Evolutionary conservation across 805 yeast species (phyloP).

Genomic region (Zygosaccharomyces rouxii): DNA sequence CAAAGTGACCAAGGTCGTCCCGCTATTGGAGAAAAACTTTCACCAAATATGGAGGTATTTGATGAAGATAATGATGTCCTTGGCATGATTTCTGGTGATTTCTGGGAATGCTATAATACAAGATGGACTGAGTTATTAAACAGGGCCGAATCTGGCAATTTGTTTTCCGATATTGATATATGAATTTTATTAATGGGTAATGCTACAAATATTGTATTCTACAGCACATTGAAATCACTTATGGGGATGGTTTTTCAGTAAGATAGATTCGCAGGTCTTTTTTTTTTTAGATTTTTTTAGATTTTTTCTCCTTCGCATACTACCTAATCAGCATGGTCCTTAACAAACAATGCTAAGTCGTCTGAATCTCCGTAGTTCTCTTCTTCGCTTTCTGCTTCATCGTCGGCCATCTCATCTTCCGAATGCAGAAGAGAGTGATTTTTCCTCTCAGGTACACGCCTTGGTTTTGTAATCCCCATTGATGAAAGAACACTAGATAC

Average conservation of each 20-base stretch:
- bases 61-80: conserved; percentile 12
- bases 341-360: not conserved
- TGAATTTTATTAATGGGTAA: not conserved
- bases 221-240: not conserved
- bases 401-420: conserved; percentile 22
- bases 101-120: conserved; percentile 24
- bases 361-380: conserved; percentile 22
- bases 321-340: not conserved
- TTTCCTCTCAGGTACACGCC: not conserved
- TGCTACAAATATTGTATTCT: not conserved
- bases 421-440: conserved; percentile 7
- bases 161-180: conserved; percentile 6
- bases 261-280: not conserved
- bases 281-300: not conserved
- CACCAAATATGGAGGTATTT: not conserved
- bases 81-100: conserved; percentile 21
- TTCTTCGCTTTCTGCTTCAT: conserved; percentile 20
- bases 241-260: too few relatives aligned
- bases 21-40: not conserved
- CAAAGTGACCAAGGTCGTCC: not conserved
- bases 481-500: conserved; percentile 48
- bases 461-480: conserved; percentile 45
- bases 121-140: conserved; percentile 22
- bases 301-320: not conserved
- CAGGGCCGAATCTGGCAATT: conserved; percentile 1